Base-by-base conservation (phyloP, 176 grass and related monocot genomes). In the Musa itinerans region DNA sequence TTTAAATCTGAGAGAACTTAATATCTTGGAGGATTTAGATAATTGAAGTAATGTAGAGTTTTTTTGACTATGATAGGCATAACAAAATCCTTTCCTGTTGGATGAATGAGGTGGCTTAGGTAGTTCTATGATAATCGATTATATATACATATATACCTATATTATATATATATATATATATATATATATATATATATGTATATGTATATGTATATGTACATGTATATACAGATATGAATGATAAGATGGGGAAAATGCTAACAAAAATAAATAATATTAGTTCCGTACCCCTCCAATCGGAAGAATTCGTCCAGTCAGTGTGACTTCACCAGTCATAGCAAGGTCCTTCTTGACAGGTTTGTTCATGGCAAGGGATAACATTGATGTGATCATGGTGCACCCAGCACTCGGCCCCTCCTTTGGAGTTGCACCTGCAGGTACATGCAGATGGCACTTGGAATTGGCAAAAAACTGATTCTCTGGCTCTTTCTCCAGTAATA, bases 261-360 rank as follows among this genome's bases (percentile, higher is more conserved):
- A 70, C 54, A 16, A 64, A 72, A 82, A 59, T 27, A 59, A 29
- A 34, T 48, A 74, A 15, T 29, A 10, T 27, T 10, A 58, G 13
- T 59, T 58, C 82, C 89, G 71, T 96, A 96, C 93, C 87, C 93
- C 93, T 3, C 93, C 89, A 50, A 96, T 96, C 78, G 93, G 93
- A 52, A 96, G 93, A 48, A 96, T 96, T 68, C 87, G 58, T 63
- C 89, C 87, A 0, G 89, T 96, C 75, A 96, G 70, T 63, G 93
- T 96, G 55, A 96, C 89, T 82, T 96, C 93, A 56, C 93, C 93
- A 3, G 93, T 96, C 93, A 96, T 96, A 8, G 93, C 93, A n/a
- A 92, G 81, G 74, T 96, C 89, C 76, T 88, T 90, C 82, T 82
- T 92, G n/a, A 92, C 93, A 79, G 71, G 81, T 67, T 85, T 88